Base-by-base conservation (phyloP, 2,329 filamentous ascomycete species). In the Cladobotryum protrusum region DNA sequence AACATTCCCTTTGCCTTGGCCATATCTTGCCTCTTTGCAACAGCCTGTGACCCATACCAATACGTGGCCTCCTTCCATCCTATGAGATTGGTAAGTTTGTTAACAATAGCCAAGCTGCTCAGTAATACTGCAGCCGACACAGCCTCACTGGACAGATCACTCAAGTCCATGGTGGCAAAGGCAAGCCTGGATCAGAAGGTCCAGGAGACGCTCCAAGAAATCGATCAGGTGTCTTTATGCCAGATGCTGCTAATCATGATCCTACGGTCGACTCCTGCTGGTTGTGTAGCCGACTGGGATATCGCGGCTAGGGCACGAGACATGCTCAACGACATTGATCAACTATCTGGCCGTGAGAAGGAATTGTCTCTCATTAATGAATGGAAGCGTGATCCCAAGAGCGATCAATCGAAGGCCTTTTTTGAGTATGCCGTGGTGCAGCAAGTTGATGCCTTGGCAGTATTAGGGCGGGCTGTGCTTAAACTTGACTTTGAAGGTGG, bases 191-290 rank as follows among this genome's bases (percentile, higher is more conserved):
- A 60, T 17, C 42, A 56, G 41, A 50, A 58, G 45, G 54, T 57
- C 13, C 56, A 64, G 1, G 56, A 69, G 17, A 52, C 60, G 0
- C 57, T 81, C 15, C 59, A 61, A 4, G 67, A 69, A 14, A 70
- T 76, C 9, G 78, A 82, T 50, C 76, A 77, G 53, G 70, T 78
- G 3, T 75, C 73, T 9, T 63, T 81, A 45, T 76, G 74, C 53
- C 77, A 82, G 56, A 73, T 74, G 48, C 59, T 82, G 13, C 64
- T 81, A 48, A 64, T 72, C 35, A 68, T 83, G 57, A 67, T 76
- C 12, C 54, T 73, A 17, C 63, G 68, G 29, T 69, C 72, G 42
- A 70, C 66, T 1, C 70, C 70, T 0, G 56, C 62, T 24, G 72
- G 67, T 4, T 71, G 75, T 53, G 68, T 69, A 5, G 63, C 68